Conservation (phyloP, 257 asterid genomes). For the Salvia rosmarinus region DNA sequence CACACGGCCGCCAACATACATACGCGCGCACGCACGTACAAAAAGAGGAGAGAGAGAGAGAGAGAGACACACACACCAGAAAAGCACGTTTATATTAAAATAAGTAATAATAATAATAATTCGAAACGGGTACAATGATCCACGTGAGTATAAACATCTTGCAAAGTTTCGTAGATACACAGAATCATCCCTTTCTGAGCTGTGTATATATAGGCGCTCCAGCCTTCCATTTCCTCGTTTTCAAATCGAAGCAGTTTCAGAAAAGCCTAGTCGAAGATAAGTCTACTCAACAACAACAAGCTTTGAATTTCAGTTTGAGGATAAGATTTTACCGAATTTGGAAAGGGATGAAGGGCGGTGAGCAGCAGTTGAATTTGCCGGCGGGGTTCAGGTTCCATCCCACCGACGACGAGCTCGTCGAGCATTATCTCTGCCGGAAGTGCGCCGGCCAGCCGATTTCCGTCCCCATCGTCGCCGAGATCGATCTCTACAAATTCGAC, state of each 20-base stretch:
- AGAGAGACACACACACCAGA: background rate
- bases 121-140: conserved; percentile 38
- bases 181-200: background rate
- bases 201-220: conserved; percentile 30
- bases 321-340: background rate
- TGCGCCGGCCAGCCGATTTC: conserved; percentile 51
- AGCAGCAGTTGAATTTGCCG: conserved; percentile 54
- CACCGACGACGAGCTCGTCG: conserved; percentile 64
- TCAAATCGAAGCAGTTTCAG: conserved; percentile 16
- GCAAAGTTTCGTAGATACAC: background rate
- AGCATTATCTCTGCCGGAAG: conserved; percentile 59
- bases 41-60: conserved; percentile 1
- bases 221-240: conserved; percentile 33
- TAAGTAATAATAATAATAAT: background rate
- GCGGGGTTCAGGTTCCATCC: conserved; percentile 68
- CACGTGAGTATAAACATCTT: conserved; percentile 38
- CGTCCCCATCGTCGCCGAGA: conserved; percentile 55
- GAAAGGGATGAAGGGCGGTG: conserved; percentile 52
- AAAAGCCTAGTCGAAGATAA: conserved; percentile 7
- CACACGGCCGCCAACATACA: conserved; percentile 22
- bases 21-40: background rate
- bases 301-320: background rate
- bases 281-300: background rate
- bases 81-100: conserved; percentile 15
- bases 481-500: conserved; percentile 58